These are phyloP conservation scores for Botrytis porri DNA, from an alignment of 2,329 filamentous ascomycete genomes.

Conservation along the genomic window DNA sequence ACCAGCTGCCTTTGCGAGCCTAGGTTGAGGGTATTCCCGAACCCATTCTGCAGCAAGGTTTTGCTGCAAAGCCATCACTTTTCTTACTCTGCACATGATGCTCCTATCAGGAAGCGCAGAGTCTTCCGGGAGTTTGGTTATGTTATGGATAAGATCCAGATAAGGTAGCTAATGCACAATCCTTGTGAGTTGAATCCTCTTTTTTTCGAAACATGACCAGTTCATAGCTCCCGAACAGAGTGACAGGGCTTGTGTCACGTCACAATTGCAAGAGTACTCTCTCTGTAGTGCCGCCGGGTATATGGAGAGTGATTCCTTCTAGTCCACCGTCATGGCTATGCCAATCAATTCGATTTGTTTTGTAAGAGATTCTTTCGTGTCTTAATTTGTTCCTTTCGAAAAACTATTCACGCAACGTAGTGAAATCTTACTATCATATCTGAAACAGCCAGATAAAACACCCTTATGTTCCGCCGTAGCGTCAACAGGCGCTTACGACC, in stretches of 20 bases:
- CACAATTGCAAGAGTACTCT: neutral
- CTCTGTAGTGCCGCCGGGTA: neutral
- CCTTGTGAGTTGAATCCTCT: neutral
- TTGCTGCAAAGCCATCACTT: neutral
- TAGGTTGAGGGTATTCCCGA: conserved; percentile 4
- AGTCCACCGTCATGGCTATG: neutral
- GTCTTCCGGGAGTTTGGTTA: conserved; percentile 2
- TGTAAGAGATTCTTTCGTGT: neutral
- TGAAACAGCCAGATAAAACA: neutral
- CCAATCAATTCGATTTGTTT: neutral
- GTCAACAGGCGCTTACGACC: neutral
- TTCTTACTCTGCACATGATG: neutral
- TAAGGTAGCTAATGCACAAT: conserved; percentile 10
- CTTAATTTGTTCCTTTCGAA: neutral
- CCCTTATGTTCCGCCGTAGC: neutral
- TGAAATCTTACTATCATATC: neutral
- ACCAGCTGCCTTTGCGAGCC: neutral
- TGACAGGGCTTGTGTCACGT: neutral
- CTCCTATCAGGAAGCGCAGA: neutral
- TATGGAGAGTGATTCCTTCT: neutral
- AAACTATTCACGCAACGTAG: neutral
- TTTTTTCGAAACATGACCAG: conserved; percentile 6
- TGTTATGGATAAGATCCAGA: neutral
- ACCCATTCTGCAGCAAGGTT: conserved; percentile 4
- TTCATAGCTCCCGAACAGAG: neutral